A percentile compares a stretch with the other conserved stretches of the same genome.
Conservation (phyloP, 108 stramenopile species). For the Nitzschia sp. region DNA sequence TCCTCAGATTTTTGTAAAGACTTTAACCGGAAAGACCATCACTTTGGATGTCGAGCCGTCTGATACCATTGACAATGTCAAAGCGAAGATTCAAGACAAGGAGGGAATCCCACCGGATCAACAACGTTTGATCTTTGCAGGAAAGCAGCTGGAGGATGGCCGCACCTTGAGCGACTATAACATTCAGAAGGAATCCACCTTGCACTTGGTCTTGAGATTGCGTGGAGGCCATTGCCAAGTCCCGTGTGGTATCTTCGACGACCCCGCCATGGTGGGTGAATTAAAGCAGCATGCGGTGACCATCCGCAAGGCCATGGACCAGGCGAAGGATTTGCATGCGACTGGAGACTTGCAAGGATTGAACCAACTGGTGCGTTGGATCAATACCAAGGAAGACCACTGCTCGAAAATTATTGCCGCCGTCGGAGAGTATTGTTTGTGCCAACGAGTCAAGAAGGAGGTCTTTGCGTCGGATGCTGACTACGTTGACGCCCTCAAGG, state of each 20-base stretch:
- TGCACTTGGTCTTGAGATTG: conserved; percentile 96
- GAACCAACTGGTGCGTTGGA: conserved; percentile 82
- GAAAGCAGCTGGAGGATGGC: conserved; percentile 94
- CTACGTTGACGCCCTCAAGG: conserved; percentile 72
- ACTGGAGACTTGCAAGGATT: conserved; percentile 49
- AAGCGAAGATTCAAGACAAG: conserved; percentile 99
- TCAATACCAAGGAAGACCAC: conserved; percentile 79
- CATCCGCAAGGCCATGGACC: conserved; percentile 70
- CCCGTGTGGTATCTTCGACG: conserved; percentile 82
- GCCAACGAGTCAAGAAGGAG: conserved; percentile 77
- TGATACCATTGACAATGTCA: conserved; percentile 98
- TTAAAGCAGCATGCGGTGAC: conserved; percentile 62
- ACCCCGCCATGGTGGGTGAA: conserved; percentile 68
- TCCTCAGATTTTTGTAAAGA: conserved; percentile 87
- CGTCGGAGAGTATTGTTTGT: conserved; percentile 71
- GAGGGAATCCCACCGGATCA: conserved; percentile 98
- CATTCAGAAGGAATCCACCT: conserved; percentile 95
- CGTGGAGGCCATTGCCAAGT: conserved; percentile 81
- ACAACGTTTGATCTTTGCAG: conserved; percentile 95
- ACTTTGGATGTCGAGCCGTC: conserved; percentile 96
- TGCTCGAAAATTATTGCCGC: conserved; percentile 64
- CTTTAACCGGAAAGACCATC: conserved; percentile 93
- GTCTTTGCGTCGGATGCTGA: conserved; percentile 60
- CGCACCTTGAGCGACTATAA: conserved; percentile 93
- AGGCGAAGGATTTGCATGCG: conserved; percentile 53